Conservation (phyloP, 805 yeast species). For the Starmerella apicola region DNA sequence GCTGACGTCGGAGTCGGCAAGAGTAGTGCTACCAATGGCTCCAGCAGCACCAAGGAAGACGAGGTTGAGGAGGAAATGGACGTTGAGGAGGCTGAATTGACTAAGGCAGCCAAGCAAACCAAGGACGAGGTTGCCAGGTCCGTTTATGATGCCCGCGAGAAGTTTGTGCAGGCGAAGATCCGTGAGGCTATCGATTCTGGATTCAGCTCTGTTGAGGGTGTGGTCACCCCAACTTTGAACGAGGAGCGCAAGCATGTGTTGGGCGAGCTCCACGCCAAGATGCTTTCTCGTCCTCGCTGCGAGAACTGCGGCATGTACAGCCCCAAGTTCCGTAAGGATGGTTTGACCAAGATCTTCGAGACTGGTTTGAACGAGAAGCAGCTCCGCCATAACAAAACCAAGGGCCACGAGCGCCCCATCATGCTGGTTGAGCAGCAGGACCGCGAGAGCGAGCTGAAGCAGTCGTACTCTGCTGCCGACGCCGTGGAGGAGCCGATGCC, state of each 20-base stretch:
- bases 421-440: slow-evolving; percentile 37
- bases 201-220: slow-evolving; percentile 51
- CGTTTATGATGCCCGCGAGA: slow-evolving; percentile 47
- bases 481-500: slow-evolving; percentile 30
- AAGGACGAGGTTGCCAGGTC: slow-evolving; percentile 28
- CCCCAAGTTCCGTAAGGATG: slow-evolving; percentile 90
- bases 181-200: slow-evolving; percentile 67
- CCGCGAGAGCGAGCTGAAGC: slow-evolving; percentile 19
- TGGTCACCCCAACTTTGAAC: slow-evolving; percentile 68
- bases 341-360: slow-evolving; percentile 84
- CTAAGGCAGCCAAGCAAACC: slow-evolving; percentile 31
- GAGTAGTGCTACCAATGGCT: slow-evolving; percentile 19
- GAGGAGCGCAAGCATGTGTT: slow-evolving; percentile 71
- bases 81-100: slow-evolving; percentile 26
- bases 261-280: slow-evolving; percentile 60
- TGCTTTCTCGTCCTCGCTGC: slow-evolving; percentile 73
- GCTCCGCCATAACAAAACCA: slow-evolving; percentile 58
- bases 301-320: slow-evolving; percentile 94
- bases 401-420: slow-evolving; percentile 63
- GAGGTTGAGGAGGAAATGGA: slow-evolving; percentile 27
- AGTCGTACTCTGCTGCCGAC: slow-evolving; percentile 24
- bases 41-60: slow-evolving; percentile 19
- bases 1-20: slow-evolving; percentile 60
- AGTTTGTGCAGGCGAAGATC: slow-evolving; percentile 59
- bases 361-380: slow-evolving; percentile 75